Evolutionary conservation across 805 yeast genomes (phyloP), one percentile per base, ranked within the genome.

Genomic region (Diddensiella caesifluorescens): DNA sequence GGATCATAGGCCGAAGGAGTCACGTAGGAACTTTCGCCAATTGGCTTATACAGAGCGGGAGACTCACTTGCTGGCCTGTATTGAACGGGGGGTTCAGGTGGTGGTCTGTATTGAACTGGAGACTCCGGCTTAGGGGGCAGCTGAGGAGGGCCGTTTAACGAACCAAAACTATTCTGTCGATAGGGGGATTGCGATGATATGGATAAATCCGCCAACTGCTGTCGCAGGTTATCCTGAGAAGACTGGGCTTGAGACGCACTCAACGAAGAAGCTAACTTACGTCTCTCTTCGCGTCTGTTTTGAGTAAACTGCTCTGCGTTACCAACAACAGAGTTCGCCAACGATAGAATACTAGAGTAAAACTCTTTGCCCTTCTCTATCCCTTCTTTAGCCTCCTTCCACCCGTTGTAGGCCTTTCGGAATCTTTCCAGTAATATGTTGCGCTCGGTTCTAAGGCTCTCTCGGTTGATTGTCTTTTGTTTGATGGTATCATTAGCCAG

Each of bases 371-470:
- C 95, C 49, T 76, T 79, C 12, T 64, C 61, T 41, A 76, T 58
- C 4, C 94, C 95, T 4, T 65, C 64, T 9, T 66, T 60, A 50
- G 79, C 80, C 12, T 71, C 70, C 27, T 67, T 67, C 79, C 89
- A 87, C 15, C 65, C 63, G 5, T 71, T 67, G 51, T 71, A 73
- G 1, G 87, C 80, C 4, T 62, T 57, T 39, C 71, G 59, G 42
- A 74, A 65, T 35, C 67, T 64, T 4, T 62, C 66, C 37, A 70
- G 70, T 51, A 67, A 61, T 25, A 53, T 56, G 9, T 54, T 63
- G 55, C 60, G 51, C 42, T 50, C 54, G 39, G 53, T 59, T 62
- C 57, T 56, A 60, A 50, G 49, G 46, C 54, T 55, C 46, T 61
- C 63, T 52, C 59, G 62, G 57, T 63, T 54, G n/a, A 56, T 41